phyloP scores from a whole-genome alignment of 805 yeast species.

The Starmerella scarabaei region DNA sequence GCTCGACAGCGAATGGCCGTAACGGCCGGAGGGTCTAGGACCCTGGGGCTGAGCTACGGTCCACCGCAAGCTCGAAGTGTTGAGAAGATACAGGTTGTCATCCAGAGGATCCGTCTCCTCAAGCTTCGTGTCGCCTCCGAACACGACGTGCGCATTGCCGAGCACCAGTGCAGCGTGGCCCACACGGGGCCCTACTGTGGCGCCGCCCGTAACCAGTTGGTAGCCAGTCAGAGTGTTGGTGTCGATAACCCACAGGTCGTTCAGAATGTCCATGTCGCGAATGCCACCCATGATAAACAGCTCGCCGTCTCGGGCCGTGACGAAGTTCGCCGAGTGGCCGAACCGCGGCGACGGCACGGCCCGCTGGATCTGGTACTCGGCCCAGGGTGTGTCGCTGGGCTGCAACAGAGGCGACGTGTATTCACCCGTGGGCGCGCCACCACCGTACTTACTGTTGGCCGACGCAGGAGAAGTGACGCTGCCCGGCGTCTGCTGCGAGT shows the following conservation, averaged over 20 bases:
- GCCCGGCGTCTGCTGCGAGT: not conserved
- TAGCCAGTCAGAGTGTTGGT: slow-evolving; percentile 37
- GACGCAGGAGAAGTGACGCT: not conserved
- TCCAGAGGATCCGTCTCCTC: slow-evolving; percentile 62
- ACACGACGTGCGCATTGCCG: slow-evolving; percentile 88
- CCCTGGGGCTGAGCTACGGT: slow-evolving; percentile 65
- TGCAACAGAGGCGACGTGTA: slow-evolving; percentile 10
- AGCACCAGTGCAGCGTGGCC: slow-evolving; percentile 88
- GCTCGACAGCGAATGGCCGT: slow-evolving; percentile 84
- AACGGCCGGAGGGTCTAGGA: slow-evolving; percentile 75
- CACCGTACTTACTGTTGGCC: not conserved
- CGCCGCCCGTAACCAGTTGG: slow-evolving; percentile 63
- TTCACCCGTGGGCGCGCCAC: not conserved
- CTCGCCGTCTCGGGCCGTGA: slow-evolving; percentile 67
- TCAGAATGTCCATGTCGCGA: slow-evolving; percentile 81
- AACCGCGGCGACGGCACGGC: slow-evolving; percentile 86
- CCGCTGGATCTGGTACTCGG: slow-evolving; percentile 25
- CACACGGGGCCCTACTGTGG: slow-evolving; percentile 71
- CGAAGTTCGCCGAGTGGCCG: slow-evolving; percentile 74
- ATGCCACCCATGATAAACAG: slow-evolving; percentile 89
- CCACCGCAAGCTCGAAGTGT: slow-evolving; percentile 66
- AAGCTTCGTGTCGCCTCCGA: slow-evolving; percentile 89
- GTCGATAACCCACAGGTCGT: slow-evolving; percentile 85
- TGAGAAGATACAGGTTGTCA: slow-evolving; percentile 77
- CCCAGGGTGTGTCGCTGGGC: slow-evolving; percentile 27